Evolutionary conservation across 805 yeast genomes (phyloP), one percentile per base, ranked within the genome.

Genomic region (Dipodascus albidus): DNA sequence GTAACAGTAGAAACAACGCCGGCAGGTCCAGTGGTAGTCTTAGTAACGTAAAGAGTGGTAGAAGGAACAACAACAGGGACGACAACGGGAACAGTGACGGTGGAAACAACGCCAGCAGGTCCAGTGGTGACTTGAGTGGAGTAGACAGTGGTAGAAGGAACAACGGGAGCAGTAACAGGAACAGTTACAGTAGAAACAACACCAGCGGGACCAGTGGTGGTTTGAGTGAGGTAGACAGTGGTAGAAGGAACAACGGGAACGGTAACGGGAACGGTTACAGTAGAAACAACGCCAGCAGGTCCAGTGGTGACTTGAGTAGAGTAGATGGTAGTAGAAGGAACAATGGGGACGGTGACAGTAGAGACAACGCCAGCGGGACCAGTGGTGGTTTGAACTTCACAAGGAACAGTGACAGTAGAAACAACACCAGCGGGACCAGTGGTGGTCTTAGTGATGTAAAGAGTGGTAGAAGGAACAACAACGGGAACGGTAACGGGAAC

Each of bases 281-380:
- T 38, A 38, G 44, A 38, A 38, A 19, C 20, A 6, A 6, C 11
- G 20, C 44, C 44, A 3, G 4, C 17, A 38, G 44, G 15, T 4
- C 15, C 15, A 19, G 20, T 17, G n/a, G 44, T 38, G 15, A 19
- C 6, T 14, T 4, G n/a, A 17, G 61, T 55, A 44, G 42, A 50
- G 56, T 35, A 55, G 58, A 52, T 58, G 55, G 52, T 42, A 55
- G 52, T 41, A 27, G 52, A 31, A 52, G 49, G 56, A 42, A 31
- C 54, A 49, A 51, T 57, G 19, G 55, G 54, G 49, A 50, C 55
- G 41, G 61, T 51, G 49, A 48, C 56, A 50, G 53, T 50, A 50
- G 54, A 53, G 19, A 52, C 47, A 24, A 50, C 53, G 19, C 44
- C 55, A 44, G 41, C 54, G 4, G 58, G 51, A 15, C 52, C 50